Base-by-base conservation (phyloP, 2,329 filamentous ascomycete genomes). In the Curvularia lunata region DNA sequence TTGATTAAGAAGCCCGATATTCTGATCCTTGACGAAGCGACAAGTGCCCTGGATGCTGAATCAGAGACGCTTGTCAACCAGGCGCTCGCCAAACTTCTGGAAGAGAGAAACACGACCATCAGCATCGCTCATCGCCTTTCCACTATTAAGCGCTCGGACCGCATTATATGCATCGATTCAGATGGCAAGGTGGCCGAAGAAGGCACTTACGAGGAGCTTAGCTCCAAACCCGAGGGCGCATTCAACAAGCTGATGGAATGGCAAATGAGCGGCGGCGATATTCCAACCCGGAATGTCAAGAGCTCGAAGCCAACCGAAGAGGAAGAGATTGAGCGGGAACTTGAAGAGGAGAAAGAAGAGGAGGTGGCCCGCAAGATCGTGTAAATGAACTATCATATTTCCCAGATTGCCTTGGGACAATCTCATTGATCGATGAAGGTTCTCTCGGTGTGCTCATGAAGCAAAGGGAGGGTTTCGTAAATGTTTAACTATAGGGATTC, bases 191-290 rank as follows among this genome's bases (percentile, higher is more conserved):
- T 99, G 3, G 95, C 94, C 2, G 94, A 99, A 76, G 90, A 91
- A 63, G 95, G 95, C 55, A 90, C 89, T 56, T 99, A 96, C 75
- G 80, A 84, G 23, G 85, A 92, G 63, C 84, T 99, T 21, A 90
- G 88, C 51, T 82, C 85, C 5, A 86, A 91, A 58, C 84, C 85
- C 16, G 81, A 89, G 9, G 96, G 94, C 51, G 92, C 93, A 1
- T 99, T 99, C 73, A 94, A 88, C 68, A 95, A 90, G 79, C 82
- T 99, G 52, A 99, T 99, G 95, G 94, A 98, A 78, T 98, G 93
- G 93, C 95, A 99, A 79, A 91, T 98, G 86, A 95, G 85, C 68
- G 94, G 93, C 12, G 90, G 90, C 8, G 92, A 96, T 32, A 61
- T 63, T 7, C 67, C 68, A 18, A 45, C 63, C 1, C 66, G 65